Evolutionary conservation across 331 rosid species (phyloP), one percentile per base, ranked within the genome.

Genomic region (Malus hybrid): DNA sequence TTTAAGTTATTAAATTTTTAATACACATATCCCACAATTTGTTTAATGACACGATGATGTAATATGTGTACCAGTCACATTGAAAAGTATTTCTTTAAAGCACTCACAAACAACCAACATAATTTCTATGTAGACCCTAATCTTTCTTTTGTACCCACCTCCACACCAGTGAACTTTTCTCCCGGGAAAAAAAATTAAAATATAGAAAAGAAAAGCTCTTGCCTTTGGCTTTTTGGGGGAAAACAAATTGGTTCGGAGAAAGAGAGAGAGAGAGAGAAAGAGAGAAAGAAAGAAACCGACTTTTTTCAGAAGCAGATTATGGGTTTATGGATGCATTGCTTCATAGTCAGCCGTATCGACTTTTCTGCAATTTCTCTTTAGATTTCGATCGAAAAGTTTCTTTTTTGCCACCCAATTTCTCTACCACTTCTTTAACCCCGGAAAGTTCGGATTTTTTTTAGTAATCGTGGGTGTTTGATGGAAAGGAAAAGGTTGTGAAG

Each of bases 221-320:
- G 13, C 46, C 44, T 74, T 73, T 74, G 55, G 65, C 82, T 63
- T 70, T 46, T 31, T 24, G 75, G 67, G 18, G 60, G 79, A 71
- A 22, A 83, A 42, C 48, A 42, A 42, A 39, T 55, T 54, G 60
- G 77, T 67, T 62, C 3, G 29, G 46, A 76, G 79, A 13, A 9
- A 39, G 44, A 10, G 13, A 42, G 78, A 80, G 44, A 77, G 39
- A 76, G 71, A 24, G 80, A 81, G 79, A 13, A 9, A 39, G 44
- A 10, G 13, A 42, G 78, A 80, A 52, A 77, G 39, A 76, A 74
- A 24, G 80, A 81, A 69, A 79, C 86, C 80, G 70, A 86, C 92
- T 81, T 89, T 84, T 83, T 65, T 75, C 73, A 75, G 87, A 80
- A 86, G 79, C 83, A 66, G 71, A 86, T 83, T 80, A 81, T 77